Base-by-base conservation (phyloP, 805 yeast genomes). In the Saccharomyces eubayanus region DNA sequence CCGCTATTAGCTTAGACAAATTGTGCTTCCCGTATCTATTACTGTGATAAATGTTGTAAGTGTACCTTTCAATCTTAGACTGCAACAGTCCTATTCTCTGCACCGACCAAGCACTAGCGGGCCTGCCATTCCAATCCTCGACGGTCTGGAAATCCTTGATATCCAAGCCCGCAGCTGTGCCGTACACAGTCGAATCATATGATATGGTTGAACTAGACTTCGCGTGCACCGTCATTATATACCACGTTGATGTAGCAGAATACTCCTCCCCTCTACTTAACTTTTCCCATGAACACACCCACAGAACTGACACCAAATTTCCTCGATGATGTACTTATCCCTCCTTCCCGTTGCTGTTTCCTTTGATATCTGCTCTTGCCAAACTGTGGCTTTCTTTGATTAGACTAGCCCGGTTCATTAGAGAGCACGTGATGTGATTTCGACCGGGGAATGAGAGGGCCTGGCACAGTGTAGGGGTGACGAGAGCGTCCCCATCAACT, bases 31-130 rank as follows among this genome's bases (percentile, higher is more conserved):
- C 68, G 43, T 59, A 63, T 28, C 61, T 54, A 31, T 55, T 62
- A 41, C 55, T 59, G 45, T 68, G 68, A 47, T 63, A 67, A 14
- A 67, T 62, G 31, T 56, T 56, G 43, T 65, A 66, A 0, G 64
- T 58, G 50, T 60, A 59, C 47, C 60, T 56, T 53, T 81, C 84
- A 5, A 80, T 66, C 54, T 75, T 72, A 1, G 77, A 68, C 65
- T 76, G 80, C 16, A 81, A 64, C 0, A 77, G 66, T 3, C 83
- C 84, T 27, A 80, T 75, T 53, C 72, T 71, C 24, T 58, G 60
- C 11, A 73, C 66, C 0, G 82, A 76, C 85, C 85, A 81, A 1
- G 69, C 68, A 21, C 75, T 67, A 0, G 76, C 73, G 0, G 76
- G 75, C 30, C 72, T 60, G 8, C 68, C 70, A 16, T 62, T 54